Conservation (phyloP, 768 basidiomycete genomes). For the Mycena crocata region DNA sequence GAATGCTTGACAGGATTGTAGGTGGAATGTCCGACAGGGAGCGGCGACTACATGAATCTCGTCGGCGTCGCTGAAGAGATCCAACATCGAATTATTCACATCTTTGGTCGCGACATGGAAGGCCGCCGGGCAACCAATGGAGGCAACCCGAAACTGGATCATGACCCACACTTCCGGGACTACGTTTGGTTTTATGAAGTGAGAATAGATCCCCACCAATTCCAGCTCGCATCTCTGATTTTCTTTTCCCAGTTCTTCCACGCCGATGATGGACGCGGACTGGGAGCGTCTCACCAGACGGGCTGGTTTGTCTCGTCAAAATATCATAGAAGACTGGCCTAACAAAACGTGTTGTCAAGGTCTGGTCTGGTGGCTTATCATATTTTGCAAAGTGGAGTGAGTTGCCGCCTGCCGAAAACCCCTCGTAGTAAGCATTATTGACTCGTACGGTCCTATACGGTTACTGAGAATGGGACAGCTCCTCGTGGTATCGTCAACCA, state of each 20-base stretch:
- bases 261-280: conserved; percentile 89
- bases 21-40: conserved; percentile 96
- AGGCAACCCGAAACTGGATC: conserved; percentile 86
- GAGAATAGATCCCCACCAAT: no score
- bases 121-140: conserved; percentile 94
- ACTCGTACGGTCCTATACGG: background rate
- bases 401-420: conserved; percentile 91
- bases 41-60: conserved; percentile 98
- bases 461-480: conserved; percentile 58
- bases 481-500: conserved; percentile 89
- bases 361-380: conserved; percentile 92
- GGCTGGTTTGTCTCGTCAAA: conserved; percentile 72
- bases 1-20: no score
- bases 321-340: background rate
- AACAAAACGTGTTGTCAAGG: conserved; percentile 51
- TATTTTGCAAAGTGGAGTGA: conserved; percentile 90
- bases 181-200: conserved; percentile 98
- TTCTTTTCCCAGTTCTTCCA: conserved; percentile 83
- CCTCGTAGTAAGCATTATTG: conserved; percentile 79
- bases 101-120: conserved; percentile 92
- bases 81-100: conserved; percentile 98
- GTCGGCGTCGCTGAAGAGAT: conserved; percentile 96
- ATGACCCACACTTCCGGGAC: conserved; percentile 95
- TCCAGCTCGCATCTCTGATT: conserved; percentile 2
- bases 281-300: conserved; percentile 98